phyloP scores from a whole-genome alignment of 495 filamentous ascomycete genomes.

The Lophiostoma macrostomum region DNA sequence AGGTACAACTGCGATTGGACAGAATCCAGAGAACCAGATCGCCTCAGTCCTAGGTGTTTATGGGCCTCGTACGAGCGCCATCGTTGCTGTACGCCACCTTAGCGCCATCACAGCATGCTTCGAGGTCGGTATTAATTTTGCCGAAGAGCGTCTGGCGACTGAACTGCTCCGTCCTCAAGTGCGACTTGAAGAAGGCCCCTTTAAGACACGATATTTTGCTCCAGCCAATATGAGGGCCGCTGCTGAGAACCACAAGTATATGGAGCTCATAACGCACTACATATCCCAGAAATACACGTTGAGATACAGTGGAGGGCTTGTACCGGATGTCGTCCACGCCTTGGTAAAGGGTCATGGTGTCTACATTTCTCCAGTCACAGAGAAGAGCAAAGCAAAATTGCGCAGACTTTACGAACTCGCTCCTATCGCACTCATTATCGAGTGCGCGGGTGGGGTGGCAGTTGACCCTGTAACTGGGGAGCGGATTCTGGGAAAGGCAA shows the following conservation, averaged over 20 bases:
- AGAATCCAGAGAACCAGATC: constrained; percentile 42
- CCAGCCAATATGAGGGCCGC: constrained; percentile 54
- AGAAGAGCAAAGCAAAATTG: constrained; percentile 49
- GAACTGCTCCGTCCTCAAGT: constrained; percentile 42
- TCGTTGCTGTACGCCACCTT: constrained; percentile 47
- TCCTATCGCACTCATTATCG: constrained; percentile 51
- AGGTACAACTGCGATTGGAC: constrained; percentile 43
- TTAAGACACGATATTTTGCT: constrained; percentile 49
- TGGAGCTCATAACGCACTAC: constrained; percentile 43
- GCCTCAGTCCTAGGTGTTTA: constrained; percentile 51
- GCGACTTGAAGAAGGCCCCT: constrained; percentile 31
- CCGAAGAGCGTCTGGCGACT: too few species aligned
- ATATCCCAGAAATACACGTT: constrained; percentile 48
- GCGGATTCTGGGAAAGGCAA: constrained; percentile 39
- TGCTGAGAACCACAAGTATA: constrained; percentile 44
- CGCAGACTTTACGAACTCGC: constrained; percentile 50
- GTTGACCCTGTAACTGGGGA: constrained; percentile 44
- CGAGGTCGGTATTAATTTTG: constrained; percentile 48
- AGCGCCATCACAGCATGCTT: constrained; percentile 37
- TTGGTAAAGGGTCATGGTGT: constrained; percentile 53
- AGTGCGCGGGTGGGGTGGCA: constrained; percentile 51
- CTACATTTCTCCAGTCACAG: constrained; percentile 50
- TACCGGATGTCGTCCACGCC: constrained; percentile 53
- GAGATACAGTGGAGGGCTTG: constrained; percentile 52
- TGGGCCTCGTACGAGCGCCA: constrained; percentile 51